phyloP scores from a whole-genome alignment of 257 asterid genomes.

The Fraxinus anomala region DNA sequence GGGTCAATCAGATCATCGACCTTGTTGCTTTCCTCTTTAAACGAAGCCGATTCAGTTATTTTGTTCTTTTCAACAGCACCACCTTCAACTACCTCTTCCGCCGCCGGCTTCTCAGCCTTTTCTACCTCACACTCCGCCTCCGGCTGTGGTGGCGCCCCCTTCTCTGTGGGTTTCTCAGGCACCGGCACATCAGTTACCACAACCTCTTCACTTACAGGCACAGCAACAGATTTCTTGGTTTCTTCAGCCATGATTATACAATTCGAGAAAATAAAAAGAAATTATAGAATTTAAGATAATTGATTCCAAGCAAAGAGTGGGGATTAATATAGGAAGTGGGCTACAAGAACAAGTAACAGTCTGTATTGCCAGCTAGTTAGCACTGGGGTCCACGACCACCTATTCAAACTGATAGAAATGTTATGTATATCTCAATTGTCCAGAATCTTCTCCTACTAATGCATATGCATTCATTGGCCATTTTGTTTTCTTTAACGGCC shows the following conservation, averaged over 20 bases:
- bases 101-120: slow-evolving; percentile 35
- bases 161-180: slow-evolving; percentile 46
- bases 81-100: slow-evolving; percentile 26
- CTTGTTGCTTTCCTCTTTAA: slow-evolving; percentile 52
- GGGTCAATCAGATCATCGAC: slow-evolving; percentile 51
- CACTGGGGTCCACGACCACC: slow-evolving; percentile 37
- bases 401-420: neutral
- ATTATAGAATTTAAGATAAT: neutral
- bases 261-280: neutral
- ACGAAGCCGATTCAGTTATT: slow-evolving; percentile 43
- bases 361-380: slow-evolving; percentile 58
- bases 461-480: neutral
- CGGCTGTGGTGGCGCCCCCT: slow-evolving; percentile 44
- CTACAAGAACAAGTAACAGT: slow-evolving; percentile 34
- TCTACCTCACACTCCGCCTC: slow-evolving; percentile 38
- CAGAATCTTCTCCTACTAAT: neutral
- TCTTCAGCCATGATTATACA: slow-evolving; percentile 67
- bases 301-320: slow-evolving; percentile 27
- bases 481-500: neutral
- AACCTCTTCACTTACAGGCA: slow-evolving; percentile 43
- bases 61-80: slow-evolving; percentile 24
- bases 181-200: slow-evolving; percentile 58
- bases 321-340: neutral
- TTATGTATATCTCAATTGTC: neutral
- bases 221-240: slow-evolving; percentile 52